phyloP scores from a whole-genome alignment of 2,329 filamentous ascomycete genomes.

The Fusarium sp. region DNA sequence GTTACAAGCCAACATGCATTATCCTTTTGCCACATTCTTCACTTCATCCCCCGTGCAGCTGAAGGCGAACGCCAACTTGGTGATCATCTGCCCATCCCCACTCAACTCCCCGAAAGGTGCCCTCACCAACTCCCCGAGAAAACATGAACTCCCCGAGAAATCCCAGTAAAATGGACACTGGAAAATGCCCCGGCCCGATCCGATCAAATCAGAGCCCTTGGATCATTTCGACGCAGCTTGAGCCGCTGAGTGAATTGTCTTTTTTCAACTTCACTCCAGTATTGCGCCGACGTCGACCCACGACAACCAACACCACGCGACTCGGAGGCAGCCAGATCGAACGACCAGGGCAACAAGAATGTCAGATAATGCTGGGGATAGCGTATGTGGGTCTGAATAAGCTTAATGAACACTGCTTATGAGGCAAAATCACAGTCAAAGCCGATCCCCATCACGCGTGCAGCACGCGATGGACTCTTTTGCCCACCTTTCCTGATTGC shows the following conservation, averaged over 20 bases:
- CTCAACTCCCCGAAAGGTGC: conserved; percentile 1
- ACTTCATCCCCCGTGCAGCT: background rate
- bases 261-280: conserved; percentile 24
- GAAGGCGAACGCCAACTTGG: background rate
- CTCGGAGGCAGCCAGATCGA: background rate
- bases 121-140: conserved; percentile 27
- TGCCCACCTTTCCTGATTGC: background rate
- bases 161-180: conserved; percentile 1
- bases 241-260: conserved; percentile 5
- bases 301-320: conserved; percentile 4
- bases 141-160: conserved; percentile 28
- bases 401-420: conserved; percentile 30
- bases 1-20: background rate
- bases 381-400: conserved; percentile 33
- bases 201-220: conserved; percentile 20
- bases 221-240: conserved; percentile 1
- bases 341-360: background rate
- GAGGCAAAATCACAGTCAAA: conserved; percentile 5
- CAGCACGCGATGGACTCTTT: background rate
- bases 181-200: conserved; percentile 3
- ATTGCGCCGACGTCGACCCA: conserved; percentile 2
- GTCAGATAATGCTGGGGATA: conserved; percentile 8
- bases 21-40: background rate
- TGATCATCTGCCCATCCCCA: conserved; percentile 6
- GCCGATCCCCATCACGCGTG: background rate